Conservation (phyloP, 1,139 yeast genomes). For the Zhuliangozyma blackwelliae region DNA sequence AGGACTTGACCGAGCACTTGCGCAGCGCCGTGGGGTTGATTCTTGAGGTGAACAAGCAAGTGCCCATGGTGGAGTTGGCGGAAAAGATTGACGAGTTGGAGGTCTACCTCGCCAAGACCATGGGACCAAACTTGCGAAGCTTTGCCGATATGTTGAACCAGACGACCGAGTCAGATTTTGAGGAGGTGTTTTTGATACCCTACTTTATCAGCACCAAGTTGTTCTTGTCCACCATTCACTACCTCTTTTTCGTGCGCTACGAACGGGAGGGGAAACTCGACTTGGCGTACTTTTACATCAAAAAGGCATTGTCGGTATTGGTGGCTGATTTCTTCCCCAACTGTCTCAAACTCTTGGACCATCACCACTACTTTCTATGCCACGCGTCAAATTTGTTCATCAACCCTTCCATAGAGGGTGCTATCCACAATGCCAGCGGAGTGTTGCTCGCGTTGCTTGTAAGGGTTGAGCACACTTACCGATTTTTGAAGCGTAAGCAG, state of each 20-base stretch:
- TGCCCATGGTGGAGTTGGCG: slow-evolving; percentile 17
- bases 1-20: slow-evolving; percentile 1
- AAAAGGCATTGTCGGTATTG: slow-evolving; percentile 20
- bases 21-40: slow-evolving; percentile 13
- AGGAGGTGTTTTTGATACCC: slow-evolving; percentile 25
- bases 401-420: slow-evolving; percentile 25
- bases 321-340: slow-evolving; percentile 25
- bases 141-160: slow-evolving; percentile 20
- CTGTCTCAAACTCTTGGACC: slow-evolving; percentile 19
- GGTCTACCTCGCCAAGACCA: slow-evolving; percentile 13
- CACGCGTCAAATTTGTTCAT: slow-evolving; percentile 29
- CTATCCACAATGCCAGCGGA: slow-evolving; percentile 27
- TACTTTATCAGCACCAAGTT: slow-evolving; percentile 23
- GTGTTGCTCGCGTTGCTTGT: slow-evolving; percentile 17
- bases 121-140: slow-evolving; percentile 16
- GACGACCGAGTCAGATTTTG: slow-evolving; percentile 11
- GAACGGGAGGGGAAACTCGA: slow-evolving; percentile 17
- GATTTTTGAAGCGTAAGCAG: slow-evolving; percentile 14
- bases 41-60: slow-evolving; percentile 16
- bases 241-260: slow-evolving; percentile 25
- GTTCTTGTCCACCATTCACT: slow-evolving; percentile 19
- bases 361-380: slow-evolving; percentile 27
- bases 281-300: slow-evolving; percentile 23
- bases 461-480: slow-evolving; percentile 17
- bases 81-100: slow-evolving; percentile 25